Percentiles rank a stretch among this genome's conserved stretches.
These are phyloP conservation scores for Thelonectria blattea DNA, from an alignment of 2,329 filamentous ascomycete genomes.

Conservation along the genomic window DNA sequence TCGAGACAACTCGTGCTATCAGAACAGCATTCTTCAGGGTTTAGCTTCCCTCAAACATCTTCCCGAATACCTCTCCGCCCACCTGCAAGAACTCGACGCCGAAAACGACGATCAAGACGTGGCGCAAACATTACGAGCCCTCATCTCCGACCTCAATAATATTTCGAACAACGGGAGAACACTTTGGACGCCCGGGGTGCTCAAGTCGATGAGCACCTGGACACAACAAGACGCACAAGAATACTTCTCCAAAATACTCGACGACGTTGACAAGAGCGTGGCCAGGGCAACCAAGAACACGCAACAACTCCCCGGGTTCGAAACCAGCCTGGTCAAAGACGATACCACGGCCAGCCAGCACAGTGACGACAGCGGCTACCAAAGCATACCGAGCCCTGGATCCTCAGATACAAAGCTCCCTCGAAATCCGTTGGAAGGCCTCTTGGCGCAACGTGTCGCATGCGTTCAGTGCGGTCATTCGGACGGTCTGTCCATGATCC, in stretches of 20 bases:
- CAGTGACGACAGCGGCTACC: constrained; percentile 64
- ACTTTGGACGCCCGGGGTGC: constrained; percentile 79
- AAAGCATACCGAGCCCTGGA: constrained; percentile 52
- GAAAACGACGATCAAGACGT: constrained; percentile 44
- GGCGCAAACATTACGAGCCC: constrained; percentile 61
- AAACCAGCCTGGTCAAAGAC: constrained; percentile 47
- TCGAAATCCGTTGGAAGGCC: constrained; percentile 83
- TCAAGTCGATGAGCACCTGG: constrained; percentile 94
- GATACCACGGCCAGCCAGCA: constrained; percentile 54
- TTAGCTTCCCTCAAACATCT: constrained; percentile 78
- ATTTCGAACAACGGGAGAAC: constrained; percentile 73
- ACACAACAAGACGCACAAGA: constrained; percentile 98
- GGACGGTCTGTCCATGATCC: constrained; percentile 86
- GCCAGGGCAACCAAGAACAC: constrained; percentile 50
- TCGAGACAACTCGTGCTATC: constrained; percentile 94
- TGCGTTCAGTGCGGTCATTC: constrained; percentile 87
- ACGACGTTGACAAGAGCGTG: constrained; percentile 82
- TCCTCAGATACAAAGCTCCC: constrained; percentile 47
- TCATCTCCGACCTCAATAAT: constrained; percentile 75
- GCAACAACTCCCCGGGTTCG: constrained; percentile 46
- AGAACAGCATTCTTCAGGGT: constrained; percentile 92
- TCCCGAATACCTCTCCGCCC: constrained; percentile 65
- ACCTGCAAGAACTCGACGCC: constrained; percentile 42
- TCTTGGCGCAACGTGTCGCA: constrained; percentile 86
- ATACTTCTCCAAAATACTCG: constrained; percentile 89